Base-by-base conservation (phyloP, 495 filamentous ascomycete species). In the Chaetomidium leptoderma region DNA sequence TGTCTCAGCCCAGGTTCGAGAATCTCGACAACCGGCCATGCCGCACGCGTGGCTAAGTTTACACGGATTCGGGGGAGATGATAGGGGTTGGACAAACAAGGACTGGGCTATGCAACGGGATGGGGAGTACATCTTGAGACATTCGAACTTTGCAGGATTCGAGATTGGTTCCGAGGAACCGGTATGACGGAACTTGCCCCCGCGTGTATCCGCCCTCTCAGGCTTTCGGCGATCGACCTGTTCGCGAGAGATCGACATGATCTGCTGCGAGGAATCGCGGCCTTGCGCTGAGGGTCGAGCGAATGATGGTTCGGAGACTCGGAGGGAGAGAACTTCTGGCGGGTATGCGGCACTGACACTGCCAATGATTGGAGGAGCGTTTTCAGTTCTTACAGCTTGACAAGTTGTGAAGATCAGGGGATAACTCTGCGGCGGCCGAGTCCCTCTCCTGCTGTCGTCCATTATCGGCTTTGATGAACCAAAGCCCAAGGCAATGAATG, bases 211-310 rank as follows among this genome's bases (percentile, higher is more conserved):
- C 40, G 29, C 17, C 24, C 32, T n/a, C 51, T 29, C 29, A 6
- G 11, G 36, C 7, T 39, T 9, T 36, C 29, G 37, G 39, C 10
- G 42, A 55, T 37, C 42, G 19, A 1, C 30, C 42, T 55, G 19
- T 36, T 46, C 27, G 32, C 30, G 42, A 55, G 42, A 36, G 53
- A 55, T 46, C 53, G 53, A 23, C 53, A 46, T 9, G 44, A 29
- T 17, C 26, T 30, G 14, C 36, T 29, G 36, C 51, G 36, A 29
- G 5, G 29, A 19, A 49, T 47, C 44, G 44, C 14, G 16, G 26
- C 24, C 11, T 8, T 19, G 17, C 8, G 26, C 8, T 30, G 4
- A 10, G 24, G 27, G 44, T 17, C 26, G n/a, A 16, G 24, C 44
- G 26, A 30, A 27, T 29, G 16, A 30, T 47, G 43, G n/a, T 46